These are phyloP conservation scores for Knufia fluminis DNA, from an alignment of 2,329 filamentous ascomycete genomes.

Conservation along the genomic window DNA sequence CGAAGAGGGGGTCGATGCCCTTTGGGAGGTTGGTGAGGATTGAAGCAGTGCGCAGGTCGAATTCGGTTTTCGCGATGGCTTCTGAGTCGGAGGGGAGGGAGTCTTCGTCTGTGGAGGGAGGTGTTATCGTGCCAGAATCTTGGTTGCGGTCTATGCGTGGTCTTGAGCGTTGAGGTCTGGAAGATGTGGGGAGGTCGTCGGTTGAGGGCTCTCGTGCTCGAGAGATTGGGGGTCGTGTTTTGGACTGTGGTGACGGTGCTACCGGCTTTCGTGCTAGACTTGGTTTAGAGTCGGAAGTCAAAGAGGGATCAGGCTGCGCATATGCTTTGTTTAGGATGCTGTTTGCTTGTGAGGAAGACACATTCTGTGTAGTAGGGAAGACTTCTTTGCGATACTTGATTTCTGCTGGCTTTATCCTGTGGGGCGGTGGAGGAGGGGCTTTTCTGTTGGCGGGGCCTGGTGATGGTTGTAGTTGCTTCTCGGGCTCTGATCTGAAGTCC, in stretches of 20 bases:
- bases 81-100: conserved; percentile 38
- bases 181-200: background rate
- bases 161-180: conserved; percentile 4
- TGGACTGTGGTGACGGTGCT: background rate
- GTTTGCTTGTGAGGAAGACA: conserved; percentile 16
- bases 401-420: conserved; percentile 18
- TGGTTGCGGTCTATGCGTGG: conserved; percentile 22
- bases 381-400: conserved; percentile 44
- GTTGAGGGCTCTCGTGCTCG: background rate
- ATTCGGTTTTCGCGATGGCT: conserved; percentile 38
- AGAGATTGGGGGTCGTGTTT: conserved; percentile 1
- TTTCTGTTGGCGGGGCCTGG: conserved; percentile 13
- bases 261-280: conserved; percentile 27
- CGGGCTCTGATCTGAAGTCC: conserved; percentile 10
- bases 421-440: conserved; percentile 13
- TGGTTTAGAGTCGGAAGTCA: conserved; percentile 5
- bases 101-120: conserved; percentile 41
- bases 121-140: conserved; percentile 36
- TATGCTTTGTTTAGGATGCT: conserved; percentile 19
- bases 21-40: conserved; percentile 70
- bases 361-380: conserved; percentile 29
- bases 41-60: conserved; percentile 49
- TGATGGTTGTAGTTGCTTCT: conserved; percentile 14
- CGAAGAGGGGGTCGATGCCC: conserved; percentile 72
- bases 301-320: conserved; percentile 9